These are phyloP conservation scores for Hypomyces perniciosus DNA, from an alignment of 2,329 filamentous ascomycete species.

Conservation along the genomic window DNA sequence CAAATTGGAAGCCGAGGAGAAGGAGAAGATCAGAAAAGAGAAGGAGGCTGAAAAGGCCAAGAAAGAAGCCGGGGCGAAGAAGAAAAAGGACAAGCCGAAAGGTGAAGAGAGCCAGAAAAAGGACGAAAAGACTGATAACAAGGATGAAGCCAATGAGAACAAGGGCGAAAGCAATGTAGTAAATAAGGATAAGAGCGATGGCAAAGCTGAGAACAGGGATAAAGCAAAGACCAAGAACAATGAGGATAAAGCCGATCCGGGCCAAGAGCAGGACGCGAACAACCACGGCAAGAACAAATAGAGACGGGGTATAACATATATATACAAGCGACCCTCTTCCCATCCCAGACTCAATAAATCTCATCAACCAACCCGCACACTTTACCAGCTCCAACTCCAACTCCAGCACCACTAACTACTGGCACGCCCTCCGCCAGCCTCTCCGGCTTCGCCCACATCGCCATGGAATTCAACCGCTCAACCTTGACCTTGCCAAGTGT, in stretches of 20 bases:
- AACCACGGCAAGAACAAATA: constrained; percentile 7
- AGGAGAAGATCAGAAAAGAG: constrained; percentile 29
- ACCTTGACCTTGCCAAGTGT: not conserved
- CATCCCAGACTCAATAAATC: no score
- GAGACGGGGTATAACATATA: not conserved
- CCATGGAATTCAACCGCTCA: constrained; percentile 3
- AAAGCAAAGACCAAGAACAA: constrained; percentile 17
- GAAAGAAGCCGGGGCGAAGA: constrained; percentile 29
- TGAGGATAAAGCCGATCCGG: constrained; percentile 7
- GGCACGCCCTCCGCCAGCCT: not conserved
- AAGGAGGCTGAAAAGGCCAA: constrained; percentile 34
- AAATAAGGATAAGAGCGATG: not conserved
- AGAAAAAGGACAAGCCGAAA: constrained; percentile 24
- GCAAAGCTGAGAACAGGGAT: constrained; percentile 12
- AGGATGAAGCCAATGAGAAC: constrained; percentile 18
- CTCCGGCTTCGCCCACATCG: not conserved
- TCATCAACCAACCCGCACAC: no score
- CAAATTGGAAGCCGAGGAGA: constrained; percentile 39
- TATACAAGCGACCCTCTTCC: no score
- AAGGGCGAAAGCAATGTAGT: constrained; percentile 16
- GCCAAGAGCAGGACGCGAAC: constrained; percentile 14
- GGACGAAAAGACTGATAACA: constrained; percentile 22
- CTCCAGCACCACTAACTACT: no score
- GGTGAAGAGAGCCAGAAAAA: constrained; percentile 20
- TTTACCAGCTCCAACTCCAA: no score